Percentiles rank a stretch among this genome's conserved stretches.
Conservation (phyloP, 257 asterid species). For the Solanum medicagineum region DNA sequence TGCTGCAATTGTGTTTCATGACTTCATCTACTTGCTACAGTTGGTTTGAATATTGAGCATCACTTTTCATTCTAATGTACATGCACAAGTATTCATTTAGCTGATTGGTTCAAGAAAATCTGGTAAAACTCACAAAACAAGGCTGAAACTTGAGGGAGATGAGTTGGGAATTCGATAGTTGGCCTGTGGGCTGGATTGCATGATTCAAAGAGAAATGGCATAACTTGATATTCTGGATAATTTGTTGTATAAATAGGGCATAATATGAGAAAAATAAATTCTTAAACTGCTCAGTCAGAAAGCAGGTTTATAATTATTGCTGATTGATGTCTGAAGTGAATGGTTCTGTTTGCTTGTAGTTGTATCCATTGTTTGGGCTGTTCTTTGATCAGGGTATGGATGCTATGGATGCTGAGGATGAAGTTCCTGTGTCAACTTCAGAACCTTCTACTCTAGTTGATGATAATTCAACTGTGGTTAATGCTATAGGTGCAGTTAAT, state of each 20-base stretch:
- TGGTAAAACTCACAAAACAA: neutral
- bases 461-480: constrained; percentile 28
- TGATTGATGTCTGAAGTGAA: neutral
- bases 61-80: neutral
- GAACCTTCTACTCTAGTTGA: constrained; percentile 22
- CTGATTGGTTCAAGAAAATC: neutral
- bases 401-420: constrained; percentile 58
- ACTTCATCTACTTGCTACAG: neutral
- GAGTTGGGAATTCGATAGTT: neutral
- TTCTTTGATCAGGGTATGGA: constrained; percentile 37
- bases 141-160: neutral
- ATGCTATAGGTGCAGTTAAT: constrained; percentile 30
- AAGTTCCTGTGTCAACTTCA: constrained; percentile 20
- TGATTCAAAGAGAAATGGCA: neutral
- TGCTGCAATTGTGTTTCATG: neutral
- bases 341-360: neutral
- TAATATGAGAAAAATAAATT: neutral
- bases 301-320: neutral
- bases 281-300: neutral
- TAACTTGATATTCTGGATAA: neutral
- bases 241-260: neutral
- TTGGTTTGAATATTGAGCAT: neutral
- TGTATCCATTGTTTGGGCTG: neutral
- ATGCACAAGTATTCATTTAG: neutral
- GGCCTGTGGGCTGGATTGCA: neutral